A percentile compares a stretch with the other conserved stretches of the same genome.
phyloP scores from a whole-genome alignment of 2,329 filamentous ascomycete genomes.

The Knufia petricola region DNA sequence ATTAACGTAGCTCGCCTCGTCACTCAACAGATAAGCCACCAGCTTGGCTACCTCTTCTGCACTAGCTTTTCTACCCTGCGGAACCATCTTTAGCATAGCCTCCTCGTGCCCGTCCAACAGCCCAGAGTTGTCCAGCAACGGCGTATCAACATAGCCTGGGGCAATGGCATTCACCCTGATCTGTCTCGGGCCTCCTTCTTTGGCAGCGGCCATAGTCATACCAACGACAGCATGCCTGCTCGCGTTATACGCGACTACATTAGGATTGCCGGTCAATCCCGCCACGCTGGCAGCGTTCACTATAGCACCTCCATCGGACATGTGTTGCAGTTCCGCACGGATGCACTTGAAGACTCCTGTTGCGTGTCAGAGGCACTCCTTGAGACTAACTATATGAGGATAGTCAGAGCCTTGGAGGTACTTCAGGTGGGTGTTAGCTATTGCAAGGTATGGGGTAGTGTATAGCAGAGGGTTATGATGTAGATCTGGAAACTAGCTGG shows the following conservation, averaged over 20 bases:
- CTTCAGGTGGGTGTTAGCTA: no score
- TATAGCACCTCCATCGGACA: constrained; percentile 12
- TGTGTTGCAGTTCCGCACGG: constrained; percentile 7
- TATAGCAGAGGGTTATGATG: no score
- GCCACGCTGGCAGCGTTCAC: constrained; percentile 16
- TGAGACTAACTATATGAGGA: constrained; percentile 2
- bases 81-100: neutral
- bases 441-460: no score
- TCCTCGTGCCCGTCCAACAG: neutral
- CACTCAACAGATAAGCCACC: constrained; percentile 40
- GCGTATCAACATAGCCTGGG: constrained; percentile 12
- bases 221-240: constrained; percentile 38
- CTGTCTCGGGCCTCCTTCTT: constrained; percentile 25
- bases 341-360: constrained; percentile 11
- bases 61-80: constrained; percentile 11
- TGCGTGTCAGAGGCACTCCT: neutral
- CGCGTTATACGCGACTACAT: constrained; percentile 33
- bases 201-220: constrained; percentile 33
- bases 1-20: constrained; percentile 39
- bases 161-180: constrained; percentile 31
- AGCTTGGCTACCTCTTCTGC: constrained; percentile 32
- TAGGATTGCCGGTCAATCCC: constrained; percentile 9
- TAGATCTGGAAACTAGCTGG: no score
- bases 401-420: neutral
- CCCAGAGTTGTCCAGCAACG: neutral